Conservation (phyloP, 352 stramenopile species). For the Phytophthora europaea region DNA sequence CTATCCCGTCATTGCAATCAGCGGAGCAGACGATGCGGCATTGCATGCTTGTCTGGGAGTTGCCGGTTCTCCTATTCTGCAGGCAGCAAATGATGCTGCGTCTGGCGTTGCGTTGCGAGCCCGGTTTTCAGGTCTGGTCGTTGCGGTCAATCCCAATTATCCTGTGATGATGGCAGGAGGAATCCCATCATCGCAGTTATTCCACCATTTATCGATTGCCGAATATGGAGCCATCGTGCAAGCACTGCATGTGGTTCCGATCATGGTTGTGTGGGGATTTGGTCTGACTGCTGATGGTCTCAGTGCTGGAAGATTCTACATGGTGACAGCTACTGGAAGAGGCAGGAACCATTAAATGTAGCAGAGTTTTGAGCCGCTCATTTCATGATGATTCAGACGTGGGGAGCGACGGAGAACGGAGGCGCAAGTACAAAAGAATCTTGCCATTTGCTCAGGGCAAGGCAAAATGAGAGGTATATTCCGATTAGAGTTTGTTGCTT, state of each 20-base stretch:
- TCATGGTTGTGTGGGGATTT: not conserved
- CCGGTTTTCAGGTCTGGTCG: not conserved
- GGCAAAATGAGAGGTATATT: no score
- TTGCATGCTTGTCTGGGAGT: no score
- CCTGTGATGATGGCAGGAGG: slow-evolving; percentile 7
- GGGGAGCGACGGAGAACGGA: no score
- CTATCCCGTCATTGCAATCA: not conserved
- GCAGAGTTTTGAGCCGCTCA: no score
- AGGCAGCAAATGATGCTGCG: slow-evolving; percentile 7
- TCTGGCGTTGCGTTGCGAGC: slow-evolving; percentile 10
- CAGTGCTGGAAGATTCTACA: no score
- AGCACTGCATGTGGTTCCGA: not conserved
- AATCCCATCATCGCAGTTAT: slow-evolving; percentile 9
- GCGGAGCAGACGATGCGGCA: not conserved
- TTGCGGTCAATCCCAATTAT: not conserved
- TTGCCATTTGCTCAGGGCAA: no score
- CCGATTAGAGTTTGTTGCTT: no score
- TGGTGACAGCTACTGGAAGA: no score
- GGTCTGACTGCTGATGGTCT: no score
- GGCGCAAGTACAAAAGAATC: no score
- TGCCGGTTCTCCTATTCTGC: not conserved
- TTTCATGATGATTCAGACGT: no score
- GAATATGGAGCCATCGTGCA: slow-evolving; percentile 5
- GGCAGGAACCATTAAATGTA: no score
- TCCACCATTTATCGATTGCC: not conserved